A percentile compares a stretch with the other conserved stretches of the same genome.
phyloP scores from a whole-genome alignment of 495 filamentous ascomycete genomes.

The Penicillium malachiteum region DNA sequence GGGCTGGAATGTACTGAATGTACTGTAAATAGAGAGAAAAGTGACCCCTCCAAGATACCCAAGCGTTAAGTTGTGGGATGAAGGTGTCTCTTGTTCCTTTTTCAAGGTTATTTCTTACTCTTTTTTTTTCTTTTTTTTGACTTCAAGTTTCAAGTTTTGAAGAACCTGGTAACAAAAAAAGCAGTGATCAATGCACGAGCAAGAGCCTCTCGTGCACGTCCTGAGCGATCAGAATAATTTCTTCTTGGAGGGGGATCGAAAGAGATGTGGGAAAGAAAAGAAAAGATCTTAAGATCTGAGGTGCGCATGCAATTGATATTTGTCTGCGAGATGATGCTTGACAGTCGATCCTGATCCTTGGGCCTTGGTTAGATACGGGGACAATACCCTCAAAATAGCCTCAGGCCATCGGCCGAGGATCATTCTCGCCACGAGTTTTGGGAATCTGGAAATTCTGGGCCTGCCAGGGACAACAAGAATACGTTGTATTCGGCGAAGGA shows the following conservation, averaged over 20 bases:
- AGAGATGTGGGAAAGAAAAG: constrained; percentile 9
- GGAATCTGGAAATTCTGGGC: constrained; percentile 23
- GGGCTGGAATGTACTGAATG: neutral
- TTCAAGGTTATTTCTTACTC: no score
- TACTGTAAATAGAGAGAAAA: neutral
- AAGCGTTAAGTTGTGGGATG: no score
- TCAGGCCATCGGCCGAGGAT: constrained; percentile 12
- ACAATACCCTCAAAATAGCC: constrained; percentile 13
- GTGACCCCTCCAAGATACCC: neutral
- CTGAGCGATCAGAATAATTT: constrained; percentile 14
- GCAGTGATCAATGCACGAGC: constrained; percentile 12
- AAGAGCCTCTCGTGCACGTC: constrained; percentile 7
- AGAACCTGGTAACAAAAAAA: neutral
- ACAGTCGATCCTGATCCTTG: neutral
- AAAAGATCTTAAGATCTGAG: neutral
- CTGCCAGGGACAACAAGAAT: constrained; percentile 34
- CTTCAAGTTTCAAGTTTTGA: neutral
- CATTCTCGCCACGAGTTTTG: constrained; percentile 39
- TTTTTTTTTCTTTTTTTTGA: no score
- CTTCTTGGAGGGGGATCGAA: constrained; percentile 6
- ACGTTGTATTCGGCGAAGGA: constrained; percentile 28
- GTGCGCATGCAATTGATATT: constrained; percentile 23
- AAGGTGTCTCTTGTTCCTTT: no score
- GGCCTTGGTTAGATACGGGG: neutral
- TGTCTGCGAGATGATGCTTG: constrained; percentile 5